Evolutionary conservation across 495 filamentous ascomycete species (phyloP).

Genomic region (Venustampulla echinocandica): DNA sequence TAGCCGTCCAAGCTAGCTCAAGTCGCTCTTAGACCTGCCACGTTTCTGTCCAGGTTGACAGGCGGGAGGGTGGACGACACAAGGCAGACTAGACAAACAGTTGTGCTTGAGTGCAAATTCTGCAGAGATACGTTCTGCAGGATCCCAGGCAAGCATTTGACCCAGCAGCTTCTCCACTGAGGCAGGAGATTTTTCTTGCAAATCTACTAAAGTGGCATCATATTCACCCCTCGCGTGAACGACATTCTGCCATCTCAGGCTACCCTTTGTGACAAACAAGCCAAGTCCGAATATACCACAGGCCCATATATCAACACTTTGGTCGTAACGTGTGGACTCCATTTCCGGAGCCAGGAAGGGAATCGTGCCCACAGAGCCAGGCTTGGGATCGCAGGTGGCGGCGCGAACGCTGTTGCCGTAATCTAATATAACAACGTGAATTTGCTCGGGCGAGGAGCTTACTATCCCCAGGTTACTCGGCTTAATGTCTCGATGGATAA

Average conservation of each 20-base stretch:
- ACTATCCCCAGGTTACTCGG: conserved; percentile 28
- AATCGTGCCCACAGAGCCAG: conserved; percentile 12
- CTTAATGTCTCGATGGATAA: conserved; percentile 23
- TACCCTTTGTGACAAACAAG: conserved; percentile 5
- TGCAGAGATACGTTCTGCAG: conserved; percentile 3
- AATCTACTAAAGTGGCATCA: neutral
- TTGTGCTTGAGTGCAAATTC: neutral
- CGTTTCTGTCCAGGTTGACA: neutral
- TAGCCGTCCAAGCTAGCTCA: too few species aligned
- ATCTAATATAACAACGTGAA: conserved; percentile 14
- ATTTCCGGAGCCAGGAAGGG: conserved; percentile 19
- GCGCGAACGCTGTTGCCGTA: conserved; percentile 8
- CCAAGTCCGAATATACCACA: conserved; percentile 14
- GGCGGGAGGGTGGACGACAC: neutral
- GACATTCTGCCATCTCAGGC: conserved; percentile 2
- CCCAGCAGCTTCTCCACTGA: conserved; percentile 1
- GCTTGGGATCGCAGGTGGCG: conserved; percentile 4
- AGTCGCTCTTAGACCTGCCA: neutral
- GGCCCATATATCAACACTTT: conserved; percentile 19
- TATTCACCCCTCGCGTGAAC: conserved; percentile 1
- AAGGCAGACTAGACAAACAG: neutral
- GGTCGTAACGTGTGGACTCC: conserved; percentile 12
- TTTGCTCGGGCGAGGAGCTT: neutral
- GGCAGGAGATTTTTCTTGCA: neutral
- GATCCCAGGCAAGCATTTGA: conserved; percentile 10